phyloP scores from a whole-genome alignment of 2,329 filamentous ascomycete genomes.

The Aspergillus pseudotamarii region DNA sequence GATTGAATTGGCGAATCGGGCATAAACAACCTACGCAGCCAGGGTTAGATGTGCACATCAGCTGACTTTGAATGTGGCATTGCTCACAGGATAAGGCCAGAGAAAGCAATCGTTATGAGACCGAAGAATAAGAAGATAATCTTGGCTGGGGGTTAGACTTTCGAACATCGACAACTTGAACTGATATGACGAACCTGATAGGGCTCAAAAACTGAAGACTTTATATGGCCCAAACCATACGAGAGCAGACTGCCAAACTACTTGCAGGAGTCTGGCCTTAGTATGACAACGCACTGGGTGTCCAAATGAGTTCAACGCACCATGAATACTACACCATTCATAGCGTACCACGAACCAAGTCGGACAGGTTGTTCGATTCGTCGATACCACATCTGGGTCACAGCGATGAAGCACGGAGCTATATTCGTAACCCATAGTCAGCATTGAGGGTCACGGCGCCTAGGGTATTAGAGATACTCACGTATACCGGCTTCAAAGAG shows the following conservation, averaged over 20 bases:
- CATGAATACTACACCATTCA: constrained; percentile 60
- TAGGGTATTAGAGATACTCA: constrained; percentile 17
- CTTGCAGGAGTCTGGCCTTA: not conserved
- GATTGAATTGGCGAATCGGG: constrained; percentile 66
- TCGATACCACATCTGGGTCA: constrained; percentile 61
- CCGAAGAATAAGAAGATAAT: constrained; percentile 44
- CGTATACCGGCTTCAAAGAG: constrained; percentile 55
- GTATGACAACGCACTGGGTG: not conserved
- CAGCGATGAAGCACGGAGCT: constrained; percentile 55
- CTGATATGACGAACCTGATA: constrained; percentile 51
- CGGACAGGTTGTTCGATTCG: constrained; percentile 56
- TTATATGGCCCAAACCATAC: constrained; percentile 55
- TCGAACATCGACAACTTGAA: not conserved
- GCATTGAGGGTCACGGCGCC: not conserved
- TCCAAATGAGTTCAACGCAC: constrained; percentile 27
- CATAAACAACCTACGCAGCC: constrained; percentile 49
- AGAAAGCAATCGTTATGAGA: constrained; percentile 55
- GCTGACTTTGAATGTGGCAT: not conserved
- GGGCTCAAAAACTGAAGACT: constrained; percentile 45
- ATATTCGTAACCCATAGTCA: not conserved
- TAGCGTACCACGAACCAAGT: constrained; percentile 56
- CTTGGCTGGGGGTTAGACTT: constrained; percentile 14
- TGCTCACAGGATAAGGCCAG: constrained; percentile 51
- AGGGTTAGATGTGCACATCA: not conserved
- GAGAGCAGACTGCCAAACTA: constrained; percentile 57